Conservation (phyloP, 345 rosid genomes). For the Murraya koenigii region DNA sequence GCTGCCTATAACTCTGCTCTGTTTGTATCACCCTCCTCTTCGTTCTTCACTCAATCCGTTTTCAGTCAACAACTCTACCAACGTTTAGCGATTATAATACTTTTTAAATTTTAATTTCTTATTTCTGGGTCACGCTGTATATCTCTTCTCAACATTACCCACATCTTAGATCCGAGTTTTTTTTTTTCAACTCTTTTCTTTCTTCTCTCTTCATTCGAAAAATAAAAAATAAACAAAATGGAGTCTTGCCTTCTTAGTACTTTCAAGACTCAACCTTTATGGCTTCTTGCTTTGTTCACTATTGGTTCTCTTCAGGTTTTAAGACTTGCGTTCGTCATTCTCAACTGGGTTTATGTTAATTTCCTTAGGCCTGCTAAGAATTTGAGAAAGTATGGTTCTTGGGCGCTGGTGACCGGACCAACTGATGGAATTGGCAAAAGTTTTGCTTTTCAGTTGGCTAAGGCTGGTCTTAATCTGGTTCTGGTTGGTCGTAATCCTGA, state of each 20-base stretch:
- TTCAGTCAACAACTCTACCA: constrained; percentile 11
- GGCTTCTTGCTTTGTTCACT: constrained; percentile 50
- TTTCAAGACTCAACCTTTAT: constrained; percentile 66
- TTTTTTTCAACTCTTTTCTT: not conserved
- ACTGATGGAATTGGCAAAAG: constrained; percentile 94
- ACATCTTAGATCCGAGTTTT: constrained; percentile 13
- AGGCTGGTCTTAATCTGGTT: constrained; percentile 73
- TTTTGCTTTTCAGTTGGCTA: constrained; percentile 78
- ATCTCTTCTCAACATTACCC: constrained; percentile 8
- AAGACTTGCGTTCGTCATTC: constrained; percentile 37
- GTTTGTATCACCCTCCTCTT: not conserved
- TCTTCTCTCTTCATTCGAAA: not conserved
- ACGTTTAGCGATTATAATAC: not conserved
- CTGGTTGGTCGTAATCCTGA: constrained; percentile 77
- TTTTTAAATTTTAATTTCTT: not conserved
- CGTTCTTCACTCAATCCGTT: not conserved
- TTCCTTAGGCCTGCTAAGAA: constrained; percentile 85
- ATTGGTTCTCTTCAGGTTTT: constrained; percentile 59
- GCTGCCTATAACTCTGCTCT: too few species aligned
- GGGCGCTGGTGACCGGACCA: constrained; percentile 93
- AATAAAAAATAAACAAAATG: constrained; percentile 27
- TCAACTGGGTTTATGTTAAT: constrained; percentile 70
- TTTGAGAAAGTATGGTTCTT: constrained; percentile 84
- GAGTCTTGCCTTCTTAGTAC: constrained; percentile 41
- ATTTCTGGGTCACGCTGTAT: not conserved